Evolutionary conservation across 2,329 filamentous ascomycete genomes (phyloP).

Genomic region (Gnomoniopsis sp.): DNA sequence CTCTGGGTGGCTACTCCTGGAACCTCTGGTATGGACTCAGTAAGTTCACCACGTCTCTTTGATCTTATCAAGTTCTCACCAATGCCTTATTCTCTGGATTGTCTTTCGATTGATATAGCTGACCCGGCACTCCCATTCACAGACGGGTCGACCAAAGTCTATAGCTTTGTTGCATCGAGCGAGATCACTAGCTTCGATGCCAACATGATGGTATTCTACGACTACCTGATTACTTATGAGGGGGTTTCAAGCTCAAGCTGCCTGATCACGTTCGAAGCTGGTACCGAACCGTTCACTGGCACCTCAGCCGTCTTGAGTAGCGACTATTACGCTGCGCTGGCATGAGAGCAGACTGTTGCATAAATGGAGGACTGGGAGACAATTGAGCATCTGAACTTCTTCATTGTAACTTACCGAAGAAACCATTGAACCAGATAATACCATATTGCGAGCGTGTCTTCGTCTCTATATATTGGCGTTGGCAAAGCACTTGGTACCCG

Average conservation of each 20-base stretch:
- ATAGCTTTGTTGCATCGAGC: conserved; percentile 44
- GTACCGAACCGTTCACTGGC: conserved; percentile 55
- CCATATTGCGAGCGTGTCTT: too few species aligned
- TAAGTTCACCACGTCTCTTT: background rate
- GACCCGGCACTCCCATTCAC: background rate
- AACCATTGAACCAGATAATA: too few species aligned
- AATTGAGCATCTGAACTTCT: background rate
- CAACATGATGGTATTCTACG: conserved; percentile 55
- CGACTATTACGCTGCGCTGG: conserved; percentile 12
- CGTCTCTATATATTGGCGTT: too few species aligned
- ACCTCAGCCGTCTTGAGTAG: conserved; percentile 26
- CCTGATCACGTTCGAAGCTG: conserved; percentile 48
- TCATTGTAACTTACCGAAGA: too few species aligned
- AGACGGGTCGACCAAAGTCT: conserved; percentile 55
- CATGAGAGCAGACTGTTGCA: background rate
- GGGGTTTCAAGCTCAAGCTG: conserved; percentile 46
- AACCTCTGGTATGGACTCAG: conserved; percentile 55
- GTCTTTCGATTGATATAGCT: background rate
- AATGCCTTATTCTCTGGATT: background rate
- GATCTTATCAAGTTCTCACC: background rate
- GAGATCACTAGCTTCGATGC: conserved; percentile 50
- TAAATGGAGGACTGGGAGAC: background rate
- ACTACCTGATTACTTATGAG: conserved; percentile 49
- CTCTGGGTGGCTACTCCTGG: conserved; percentile 50
- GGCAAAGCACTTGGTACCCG: too few species aligned